Conservation (phyloP, 1,284 basidiomycete genomes). For the Melampsora larici-populina region DNA sequence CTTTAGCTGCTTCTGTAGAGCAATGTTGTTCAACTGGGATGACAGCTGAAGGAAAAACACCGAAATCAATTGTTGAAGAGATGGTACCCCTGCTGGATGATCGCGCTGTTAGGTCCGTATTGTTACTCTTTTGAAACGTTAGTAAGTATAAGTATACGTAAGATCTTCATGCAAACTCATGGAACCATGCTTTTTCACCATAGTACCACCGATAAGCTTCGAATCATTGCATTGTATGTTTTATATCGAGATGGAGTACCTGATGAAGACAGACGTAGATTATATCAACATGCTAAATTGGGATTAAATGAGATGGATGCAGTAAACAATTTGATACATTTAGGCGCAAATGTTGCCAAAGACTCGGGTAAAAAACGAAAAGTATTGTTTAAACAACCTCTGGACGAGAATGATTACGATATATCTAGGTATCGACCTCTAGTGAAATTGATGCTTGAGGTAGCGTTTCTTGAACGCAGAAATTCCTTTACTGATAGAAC, state of each 20-base stretch:
- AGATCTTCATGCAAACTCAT: not conserved
- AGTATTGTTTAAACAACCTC: conserved; percentile 62
- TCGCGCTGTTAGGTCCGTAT: conserved; percentile 60
- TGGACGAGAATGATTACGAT: conserved; percentile 83
- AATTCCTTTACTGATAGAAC: not conserved
- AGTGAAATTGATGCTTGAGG: conserved; percentile 74
- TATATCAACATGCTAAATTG: conserved; percentile 95
- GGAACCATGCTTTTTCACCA: not conserved
- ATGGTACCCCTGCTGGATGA: conserved; percentile 96
- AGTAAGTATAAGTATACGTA: too few species aligned
- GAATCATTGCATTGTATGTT: conserved; percentile 94
- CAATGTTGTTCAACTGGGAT: conserved; percentile 81
- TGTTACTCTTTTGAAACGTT: not conserved
- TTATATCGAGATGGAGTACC: conserved; percentile 94
- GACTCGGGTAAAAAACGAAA: conserved; percentile 54
- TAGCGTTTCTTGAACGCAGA: conserved; percentile 8
- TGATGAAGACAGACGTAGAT: conserved; percentile 86
- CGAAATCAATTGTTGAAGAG: conserved; percentile 90
- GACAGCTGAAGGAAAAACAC: conserved; percentile 81
- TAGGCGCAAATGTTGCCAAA: conserved; percentile 80
- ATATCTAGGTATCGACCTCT: conserved; percentile 89
- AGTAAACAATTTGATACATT: conserved; percentile 76
- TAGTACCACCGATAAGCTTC: conserved; percentile 71
- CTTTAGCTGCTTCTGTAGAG: conserved; percentile 83
- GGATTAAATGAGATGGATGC: conserved; percentile 87